A percentile compares a stretch with the other conserved stretches of the same genome.
phyloP scores from a whole-genome alignment of 495 filamentous ascomycete species.

The Sordaria brevicollis region DNA sequence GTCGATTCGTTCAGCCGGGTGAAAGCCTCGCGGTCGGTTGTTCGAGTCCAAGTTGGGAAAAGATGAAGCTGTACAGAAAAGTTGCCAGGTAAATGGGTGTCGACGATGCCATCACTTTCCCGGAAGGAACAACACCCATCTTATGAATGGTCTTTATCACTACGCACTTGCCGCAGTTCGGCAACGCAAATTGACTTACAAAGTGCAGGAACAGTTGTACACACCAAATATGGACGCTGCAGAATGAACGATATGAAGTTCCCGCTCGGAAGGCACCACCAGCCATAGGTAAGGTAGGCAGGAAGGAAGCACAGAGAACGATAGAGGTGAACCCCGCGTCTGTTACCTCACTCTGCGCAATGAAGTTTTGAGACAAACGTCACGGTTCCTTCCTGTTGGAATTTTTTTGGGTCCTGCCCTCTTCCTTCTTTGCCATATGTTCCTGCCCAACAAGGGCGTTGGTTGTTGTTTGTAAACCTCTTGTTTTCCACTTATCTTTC shows the following conservation, averaged over 20 bases:
- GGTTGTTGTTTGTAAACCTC: not conserved
- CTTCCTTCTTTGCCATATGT: not conserved
- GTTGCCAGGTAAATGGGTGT: not conserved
- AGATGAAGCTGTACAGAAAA: not conserved
- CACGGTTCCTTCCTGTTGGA: not conserved
- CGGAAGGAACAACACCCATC: not conserved
- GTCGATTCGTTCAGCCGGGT: conserved; percentile 10
- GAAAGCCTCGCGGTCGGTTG: not conserved
- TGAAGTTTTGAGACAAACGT: not conserved
- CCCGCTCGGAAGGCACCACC: not conserved
- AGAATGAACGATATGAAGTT: not conserved
- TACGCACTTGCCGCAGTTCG: not conserved
- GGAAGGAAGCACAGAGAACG: not conserved
- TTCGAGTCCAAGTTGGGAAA: not conserved
- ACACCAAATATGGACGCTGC: not conserved
- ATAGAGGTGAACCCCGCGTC: not conserved
- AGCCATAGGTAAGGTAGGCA: not conserved
- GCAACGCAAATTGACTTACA: not conserved
- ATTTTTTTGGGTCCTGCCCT: not conserved
- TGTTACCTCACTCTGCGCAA: not conserved
- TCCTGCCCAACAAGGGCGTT: not conserved
- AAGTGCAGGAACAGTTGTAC: not conserved
- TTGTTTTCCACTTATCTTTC: not conserved
- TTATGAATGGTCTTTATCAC: not conserved
- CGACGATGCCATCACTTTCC: not conserved